phyloP scores from a whole-genome alignment of 345 rosid genomes.

The Brassica carinata region DNA sequence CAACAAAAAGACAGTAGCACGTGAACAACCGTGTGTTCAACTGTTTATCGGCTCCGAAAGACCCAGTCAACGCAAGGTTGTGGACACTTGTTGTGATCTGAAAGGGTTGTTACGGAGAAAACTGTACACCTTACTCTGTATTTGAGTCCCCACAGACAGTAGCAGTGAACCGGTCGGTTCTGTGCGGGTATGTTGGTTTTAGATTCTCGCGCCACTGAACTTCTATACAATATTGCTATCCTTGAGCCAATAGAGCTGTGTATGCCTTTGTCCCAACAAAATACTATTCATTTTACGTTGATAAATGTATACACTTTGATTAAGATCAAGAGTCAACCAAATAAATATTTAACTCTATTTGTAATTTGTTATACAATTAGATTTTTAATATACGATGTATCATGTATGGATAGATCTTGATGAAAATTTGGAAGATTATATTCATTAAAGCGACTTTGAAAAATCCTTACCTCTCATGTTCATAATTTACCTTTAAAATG shows the following conservation, averaged over 20 bases:
- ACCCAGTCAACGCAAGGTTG: constrained; percentile 21
- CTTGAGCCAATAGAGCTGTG: neutral
- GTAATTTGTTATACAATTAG: neutral
- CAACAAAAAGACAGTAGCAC: constrained; percentile 4
- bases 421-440: neutral
- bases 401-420: neutral
- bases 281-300: neutral
- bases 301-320: neutral
- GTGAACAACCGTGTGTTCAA: constrained; percentile 25
- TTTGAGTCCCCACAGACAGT: constrained; percentile 21
- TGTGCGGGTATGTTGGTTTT: neutral
- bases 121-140: constrained; percentile 3
- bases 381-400: neutral
- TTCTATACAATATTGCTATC: neutral
- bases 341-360: too few relatives aligned
- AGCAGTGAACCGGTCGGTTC: constrained; percentile 34
- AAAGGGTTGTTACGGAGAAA: constrained; percentile 16
- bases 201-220: neutral
- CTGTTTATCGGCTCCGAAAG: neutral
- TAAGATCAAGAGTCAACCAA: neutral
- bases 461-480: neutral
- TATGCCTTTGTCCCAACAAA: too few relatives aligned
- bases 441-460: neutral
- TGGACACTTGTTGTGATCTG: constrained; percentile 32
- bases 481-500: neutral